Evolutionary conservation across 768 basidiomycete genomes (phyloP).

Genomic region (Lactarius quietus): DNA sequence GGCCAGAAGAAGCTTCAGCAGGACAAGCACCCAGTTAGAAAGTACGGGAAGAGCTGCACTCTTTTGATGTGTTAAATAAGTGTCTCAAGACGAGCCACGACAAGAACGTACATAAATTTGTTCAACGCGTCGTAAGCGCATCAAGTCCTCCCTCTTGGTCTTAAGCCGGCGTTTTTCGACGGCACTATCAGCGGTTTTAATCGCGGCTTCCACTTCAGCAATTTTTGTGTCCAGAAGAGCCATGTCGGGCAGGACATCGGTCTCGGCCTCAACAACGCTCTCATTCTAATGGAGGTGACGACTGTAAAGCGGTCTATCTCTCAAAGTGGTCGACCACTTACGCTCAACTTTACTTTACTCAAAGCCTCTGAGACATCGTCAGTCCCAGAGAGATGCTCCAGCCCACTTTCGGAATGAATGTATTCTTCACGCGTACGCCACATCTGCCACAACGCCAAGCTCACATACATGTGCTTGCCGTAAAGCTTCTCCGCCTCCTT

Average conservation of each 20-base stretch:
- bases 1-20: slow-evolving; percentile 88
- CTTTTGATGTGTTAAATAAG: slow-evolving; percentile 40
- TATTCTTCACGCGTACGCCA: slow-evolving; percentile 96
- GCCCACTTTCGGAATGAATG: slow-evolving; percentile 88
- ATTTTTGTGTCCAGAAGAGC: slow-evolving; percentile 71
- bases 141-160: slow-evolving; percentile 73
- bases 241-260: slow-evolving; percentile 69
- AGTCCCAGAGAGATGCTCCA: slow-evolving; percentile 72
- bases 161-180: slow-evolving; percentile 59
- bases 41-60: slow-evolving; percentile 78
- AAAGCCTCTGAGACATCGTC: slow-evolving; percentile 50
- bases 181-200: slow-evolving; percentile 47
- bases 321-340: slow-evolving; percentile 19
- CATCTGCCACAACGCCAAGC: slow-evolving; percentile 86
- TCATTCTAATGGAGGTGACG: slow-evolving; percentile 19
- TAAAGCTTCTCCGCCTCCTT: slow-evolving; percentile 94
- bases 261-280: slow-evolving; percentile 41
- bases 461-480: slow-evolving; percentile 85
- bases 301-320: background rate
- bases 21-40: slow-evolving; percentile 87
- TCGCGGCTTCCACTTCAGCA: slow-evolving; percentile 53
- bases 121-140: slow-evolving; percentile 86
- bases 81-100: background rate
- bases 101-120: slow-evolving; percentile 75
- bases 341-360: slow-evolving; percentile 33